Evolutionary conservation across 768 basidiomycete genomes (phyloP).

Genomic region (Podaxis rugospora): DNA sequence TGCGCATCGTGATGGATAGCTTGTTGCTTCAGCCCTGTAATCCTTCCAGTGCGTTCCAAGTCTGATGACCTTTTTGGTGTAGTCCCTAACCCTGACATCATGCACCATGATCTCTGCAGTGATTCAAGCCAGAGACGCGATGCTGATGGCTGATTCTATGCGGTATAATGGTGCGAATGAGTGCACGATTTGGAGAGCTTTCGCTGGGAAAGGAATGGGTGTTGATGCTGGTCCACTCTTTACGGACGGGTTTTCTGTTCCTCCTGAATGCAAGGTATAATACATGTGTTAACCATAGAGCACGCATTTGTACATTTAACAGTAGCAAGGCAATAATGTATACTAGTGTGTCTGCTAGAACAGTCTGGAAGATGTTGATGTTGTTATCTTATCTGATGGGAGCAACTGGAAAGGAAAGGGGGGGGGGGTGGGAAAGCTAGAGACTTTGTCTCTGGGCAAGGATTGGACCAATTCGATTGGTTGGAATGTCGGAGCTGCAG

Average conservation of each 20-base stretch:
- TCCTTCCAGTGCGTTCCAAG: constrained; percentile 39
- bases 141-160: neutral
- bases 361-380: neutral
- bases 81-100: neutral
- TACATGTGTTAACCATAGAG: too few relatives aligned
- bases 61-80: neutral
- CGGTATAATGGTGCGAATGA: constrained; percentile 4
- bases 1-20: constrained; percentile 47
- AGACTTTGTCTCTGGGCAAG: neutral
- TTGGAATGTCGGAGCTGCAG: constrained; percentile 30
- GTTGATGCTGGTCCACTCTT: constrained; percentile 22
- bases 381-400: constrained; percentile 10
- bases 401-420: neutral
- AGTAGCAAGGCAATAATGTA: too few relatives aligned
- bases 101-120: neutral
- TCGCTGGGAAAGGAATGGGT: constrained; percentile 47
- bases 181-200: constrained; percentile 30
- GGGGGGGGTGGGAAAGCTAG: neutral
- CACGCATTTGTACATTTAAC: too few relatives aligned
- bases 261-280: constrained; percentile 17
- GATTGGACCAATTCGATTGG: constrained; percentile 12
- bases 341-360: too few relatives aligned
- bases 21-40: constrained; percentile 46
- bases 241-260: constrained; percentile 19
- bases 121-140: constrained; percentile 7